Evolutionary conservation across 2,329 filamentous ascomycete species (phyloP).

Genomic region (Pseudocercospora eumusae): DNA sequence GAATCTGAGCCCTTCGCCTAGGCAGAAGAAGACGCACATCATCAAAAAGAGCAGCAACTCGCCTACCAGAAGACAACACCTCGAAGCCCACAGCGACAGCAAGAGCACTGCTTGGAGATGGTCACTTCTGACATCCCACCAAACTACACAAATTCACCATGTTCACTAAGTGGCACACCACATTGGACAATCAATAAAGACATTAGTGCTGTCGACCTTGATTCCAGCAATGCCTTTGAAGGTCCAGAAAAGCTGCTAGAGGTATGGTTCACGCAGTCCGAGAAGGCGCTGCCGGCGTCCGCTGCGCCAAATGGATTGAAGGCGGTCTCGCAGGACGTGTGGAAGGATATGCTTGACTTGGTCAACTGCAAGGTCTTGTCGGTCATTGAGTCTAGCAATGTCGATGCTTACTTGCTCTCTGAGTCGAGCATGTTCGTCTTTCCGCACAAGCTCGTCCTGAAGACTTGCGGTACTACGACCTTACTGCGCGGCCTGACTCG

Average conservation of each 20-base stretch:
- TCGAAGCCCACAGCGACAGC: constrained; percentile 4
- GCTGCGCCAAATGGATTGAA: constrained; percentile 79
- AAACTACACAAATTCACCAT: constrained; percentile 75
- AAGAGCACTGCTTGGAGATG: constrained; percentile 63
- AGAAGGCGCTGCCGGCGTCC: constrained; percentile 68
- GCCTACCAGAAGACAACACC: constrained; percentile 4
- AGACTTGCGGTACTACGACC: constrained; percentile 97
- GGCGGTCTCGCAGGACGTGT: constrained; percentile 76
- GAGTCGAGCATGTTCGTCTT: constrained; percentile 99
- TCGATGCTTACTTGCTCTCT: constrained; percentile 94
- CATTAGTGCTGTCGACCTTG: constrained; percentile 79
- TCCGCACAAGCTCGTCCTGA: constrained; percentile 98
- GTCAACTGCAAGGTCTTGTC: constrained; percentile 99
- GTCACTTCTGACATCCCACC: constrained; percentile 77
- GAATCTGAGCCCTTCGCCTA: constrained; percentile 85
- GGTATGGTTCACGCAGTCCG: constrained; percentile 91
- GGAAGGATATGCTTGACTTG: constrained; percentile 96
- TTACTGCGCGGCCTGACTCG: constrained; percentile 84
- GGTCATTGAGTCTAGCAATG: constrained; percentile 85
- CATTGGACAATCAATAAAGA: constrained; percentile 96
- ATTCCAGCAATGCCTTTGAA: constrained; percentile 96
- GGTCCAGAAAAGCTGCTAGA: constrained; percentile 97
- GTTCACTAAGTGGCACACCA: constrained; percentile 73
- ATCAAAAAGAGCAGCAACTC: constrained; percentile 7
- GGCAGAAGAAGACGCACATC: constrained; percentile 87